Base-by-base conservation (phyloP, 345 rosid species). In the Luvunga scandens region DNA sequence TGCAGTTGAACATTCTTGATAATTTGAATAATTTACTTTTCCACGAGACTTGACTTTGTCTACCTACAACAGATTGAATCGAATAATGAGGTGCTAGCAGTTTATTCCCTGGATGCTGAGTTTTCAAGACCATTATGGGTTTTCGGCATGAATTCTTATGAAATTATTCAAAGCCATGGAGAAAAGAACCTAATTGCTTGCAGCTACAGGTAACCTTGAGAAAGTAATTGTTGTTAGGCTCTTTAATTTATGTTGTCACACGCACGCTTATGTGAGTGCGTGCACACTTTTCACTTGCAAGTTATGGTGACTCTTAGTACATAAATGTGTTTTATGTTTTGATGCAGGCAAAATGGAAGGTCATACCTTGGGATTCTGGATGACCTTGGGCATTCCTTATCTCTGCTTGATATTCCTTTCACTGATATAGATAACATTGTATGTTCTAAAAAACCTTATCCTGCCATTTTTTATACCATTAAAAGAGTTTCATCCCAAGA, bases 51-150 rank as follows among this genome's bases (percentile, higher is more conserved):
- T 73, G 28, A 45, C 69, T 42, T 31, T 38, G 42, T 55, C 61
- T 75, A 63, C 39, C 25, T 73, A 72, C 34, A 36, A 88, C 91
- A 95, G 98, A 79, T 82, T 80, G 99, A 92, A 84, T 87, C 91
- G 75, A 79, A 39, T 39, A 92, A 89, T 79, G 88, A 87, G 84
- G 91, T 90, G 73, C 78, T 84, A 75, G 81, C 85, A 67, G 83
- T 95, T 70, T 90, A 89, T 85, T 76, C 90, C 24, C 72, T 90
- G 68, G 85, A 86, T 82, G 99, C 97, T 63, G 99, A 96, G 87
- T 94, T 95, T 80, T 75, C 98, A 45, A 88, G 88, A 82, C 98
- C 99, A 60, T 76, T 91, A 55, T 93, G 98, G 99, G 81, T 88
- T 79, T 96, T 91, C 39, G 97, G 97, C 77, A 85, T 84, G 64